These are phyloP conservation scores for Fusarium graminum DNA, from an alignment of 2,329 filamentous ascomycete species.

Conservation along the genomic window DNA sequence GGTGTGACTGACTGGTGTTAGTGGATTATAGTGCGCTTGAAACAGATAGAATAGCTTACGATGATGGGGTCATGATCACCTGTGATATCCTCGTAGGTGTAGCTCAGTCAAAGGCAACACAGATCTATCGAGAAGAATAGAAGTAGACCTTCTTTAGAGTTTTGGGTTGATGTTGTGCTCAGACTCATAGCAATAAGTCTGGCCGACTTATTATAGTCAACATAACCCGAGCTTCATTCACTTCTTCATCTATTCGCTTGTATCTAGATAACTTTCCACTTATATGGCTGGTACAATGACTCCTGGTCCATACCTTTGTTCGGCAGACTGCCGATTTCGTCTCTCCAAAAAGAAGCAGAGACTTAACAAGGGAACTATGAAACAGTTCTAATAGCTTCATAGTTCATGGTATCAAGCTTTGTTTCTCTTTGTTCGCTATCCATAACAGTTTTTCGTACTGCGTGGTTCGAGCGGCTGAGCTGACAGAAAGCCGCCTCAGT, in stretches of 20 bases:
- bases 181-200: not conserved
- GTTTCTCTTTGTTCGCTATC: too few relatives aligned
- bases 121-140: not conserved
- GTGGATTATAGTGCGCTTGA: not conserved
- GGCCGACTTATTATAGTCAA: not conserved
- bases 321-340: not conserved
- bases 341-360: not conserved
- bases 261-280: not conserved
- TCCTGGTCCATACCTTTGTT: not conserved
- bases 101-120: not conserved
- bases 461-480: too few relatives aligned
- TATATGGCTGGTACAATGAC: not conserved
- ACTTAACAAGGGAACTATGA: too few relatives aligned
- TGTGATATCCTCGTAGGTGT: not conserved
- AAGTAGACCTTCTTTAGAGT: not conserved
- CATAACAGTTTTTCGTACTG: too few relatives aligned
- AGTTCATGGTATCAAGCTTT: not conserved
- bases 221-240: not conserved
- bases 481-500: too few relatives aligned
- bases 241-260: not conserved
- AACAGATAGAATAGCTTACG: not conserved
- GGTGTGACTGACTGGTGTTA: slow-evolving; percentile 52
- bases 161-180: not conserved
- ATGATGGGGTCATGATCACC: slow-evolving; percentile 24
- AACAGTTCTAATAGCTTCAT: too few relatives aligned